phyloP scores from a whole-genome alignment of 139 green algal genomes.

The Tetraselmis chui region DNA sequence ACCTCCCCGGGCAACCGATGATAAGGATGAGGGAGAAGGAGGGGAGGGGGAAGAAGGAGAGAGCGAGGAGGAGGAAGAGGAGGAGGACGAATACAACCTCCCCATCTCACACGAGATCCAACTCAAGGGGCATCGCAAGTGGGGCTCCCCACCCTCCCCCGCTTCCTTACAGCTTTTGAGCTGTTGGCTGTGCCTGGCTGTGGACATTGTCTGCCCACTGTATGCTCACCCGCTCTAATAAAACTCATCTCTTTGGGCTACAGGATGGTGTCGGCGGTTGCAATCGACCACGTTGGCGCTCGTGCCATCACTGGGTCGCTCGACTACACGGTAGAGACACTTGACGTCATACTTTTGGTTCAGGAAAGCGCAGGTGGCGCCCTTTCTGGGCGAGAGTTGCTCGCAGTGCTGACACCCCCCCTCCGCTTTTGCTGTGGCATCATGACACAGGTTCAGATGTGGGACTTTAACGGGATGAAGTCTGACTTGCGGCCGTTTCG shows the following conservation, averaged over 20 bases:
- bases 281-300: constrained; percentile 67
- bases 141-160: constrained; percentile 24
- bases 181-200: neutral
- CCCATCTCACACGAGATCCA: constrained; percentile 61
- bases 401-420: constrained; percentile 21
- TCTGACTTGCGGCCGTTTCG: constrained; percentile 68
- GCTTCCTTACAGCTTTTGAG: neutral
- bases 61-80: constrained; percentile 42
- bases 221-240: constrained; percentile 13
- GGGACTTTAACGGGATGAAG: constrained; percentile 92
- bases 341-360: no score
- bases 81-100: constrained; percentile 46
- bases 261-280: constrained; percentile 65
- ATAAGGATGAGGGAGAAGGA: constrained; percentile 11
- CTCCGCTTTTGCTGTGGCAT: neutral
- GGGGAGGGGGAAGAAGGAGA: constrained; percentile 30
- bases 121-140: constrained; percentile 19
- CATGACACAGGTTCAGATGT: constrained; percentile 46
- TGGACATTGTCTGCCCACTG: no score
- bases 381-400: no score
- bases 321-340: constrained; percentile 78
- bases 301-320: constrained; percentile 65
- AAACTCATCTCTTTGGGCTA: constrained; percentile 18
- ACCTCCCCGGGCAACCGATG: neutral
- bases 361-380: no score